These are phyloP conservation scores for Helenozyma baotianmanensis DNA, from an alignment of 805 yeast species.

Conservation along the genomic window DNA sequence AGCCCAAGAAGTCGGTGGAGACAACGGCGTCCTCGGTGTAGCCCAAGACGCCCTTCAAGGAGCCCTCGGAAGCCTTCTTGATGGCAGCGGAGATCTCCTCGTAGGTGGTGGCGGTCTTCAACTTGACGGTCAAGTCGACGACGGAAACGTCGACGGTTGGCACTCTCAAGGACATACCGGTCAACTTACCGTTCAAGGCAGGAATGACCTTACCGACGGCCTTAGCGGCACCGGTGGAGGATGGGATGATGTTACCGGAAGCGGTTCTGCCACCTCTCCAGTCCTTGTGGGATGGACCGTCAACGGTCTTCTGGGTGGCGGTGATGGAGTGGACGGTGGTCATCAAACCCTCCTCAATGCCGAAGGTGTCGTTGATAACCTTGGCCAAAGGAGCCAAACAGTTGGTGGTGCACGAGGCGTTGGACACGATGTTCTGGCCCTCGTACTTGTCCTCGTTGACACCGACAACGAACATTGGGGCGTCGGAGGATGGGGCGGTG, in stretches of 20 bases:
- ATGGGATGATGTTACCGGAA: conserved; percentile 91
- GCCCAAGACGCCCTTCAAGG: conserved; percentile 77
- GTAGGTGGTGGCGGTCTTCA: conserved; percentile 71
- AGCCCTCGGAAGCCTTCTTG: conserved; percentile 73
- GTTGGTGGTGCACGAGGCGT: conserved; percentile 95
- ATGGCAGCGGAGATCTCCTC: conserved; percentile 76
- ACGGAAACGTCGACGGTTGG: conserved; percentile 93
- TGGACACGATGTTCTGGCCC: conserved; percentile 74
- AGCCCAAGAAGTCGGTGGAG: conserved; percentile 83
- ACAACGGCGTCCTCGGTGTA: conserved; percentile 93
- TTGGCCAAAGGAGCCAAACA: conserved; percentile 94
- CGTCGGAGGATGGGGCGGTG: conserved; percentile 91
- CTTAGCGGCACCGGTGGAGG: conserved; percentile 97
- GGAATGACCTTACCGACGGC: conserved; percentile 96
- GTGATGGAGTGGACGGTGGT: conserved; percentile 95
- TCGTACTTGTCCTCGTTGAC: conserved; percentile 79
- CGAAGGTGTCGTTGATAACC: conserved; percentile 79
- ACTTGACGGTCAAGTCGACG: conserved; percentile 85
- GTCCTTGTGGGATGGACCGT: conserved; percentile 96
- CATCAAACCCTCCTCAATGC: conserved; percentile 90
- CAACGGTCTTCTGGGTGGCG: conserved; percentile 94
- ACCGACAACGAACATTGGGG: conserved; percentile 94
- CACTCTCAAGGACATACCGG: conserved; percentile 91
- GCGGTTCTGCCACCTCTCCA: conserved; percentile 99
- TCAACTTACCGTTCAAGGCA: conserved; percentile 83